Base-by-base conservation (phyloP, 2,329 filamentous ascomycete species). In the Corynespora cassiicola region DNA sequence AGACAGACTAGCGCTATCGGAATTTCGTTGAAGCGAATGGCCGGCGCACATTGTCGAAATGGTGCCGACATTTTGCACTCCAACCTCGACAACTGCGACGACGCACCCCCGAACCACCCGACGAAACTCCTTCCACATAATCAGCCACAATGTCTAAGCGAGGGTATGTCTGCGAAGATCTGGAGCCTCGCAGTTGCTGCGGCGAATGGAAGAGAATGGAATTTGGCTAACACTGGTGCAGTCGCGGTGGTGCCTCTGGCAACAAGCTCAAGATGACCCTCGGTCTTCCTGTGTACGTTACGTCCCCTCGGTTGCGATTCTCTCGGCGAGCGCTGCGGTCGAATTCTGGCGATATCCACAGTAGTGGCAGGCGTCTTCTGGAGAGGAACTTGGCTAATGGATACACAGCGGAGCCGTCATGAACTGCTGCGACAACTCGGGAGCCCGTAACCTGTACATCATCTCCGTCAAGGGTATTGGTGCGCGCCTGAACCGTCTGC, bases 191-290 rank as follows among this genome's bases (percentile, higher is more conserved):
- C 31, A 14, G 7, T n/a, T 4, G 25, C 9, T 19, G 22, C 19
- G 24, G 17, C 18, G 11, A 18, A n/a, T n/a, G 12, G 6, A 15
- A 3, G 15, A 22, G 7, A 24, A n/a, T 27, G 18, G 16, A 24
- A 26, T 31, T 29, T 21, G 11, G 56, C 61, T 70, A 56, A 68
- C 50, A n/a, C 37, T 25, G 17, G 31, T 22, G 61, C 60, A 82
- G 80, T 74, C 78, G 82, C 70, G 80, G 90, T 84, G 88, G 87
- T 88, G 87, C 90, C 83, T 88, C 91, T 72, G 94, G 94, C 85
- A 95, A 95, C 88, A 99, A 99, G 88, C 88, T 97, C 72, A 97
- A 96, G 88, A 99, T 99, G 94, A 96, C 94, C 77, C 90, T 99
- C 79, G 94, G 90, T 96, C 90, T 99, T 71, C 94, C 94, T 79